phyloP scores from a whole-genome alignment of 1,139 yeast genomes.

The Protomyces macrosporus region DNA sequence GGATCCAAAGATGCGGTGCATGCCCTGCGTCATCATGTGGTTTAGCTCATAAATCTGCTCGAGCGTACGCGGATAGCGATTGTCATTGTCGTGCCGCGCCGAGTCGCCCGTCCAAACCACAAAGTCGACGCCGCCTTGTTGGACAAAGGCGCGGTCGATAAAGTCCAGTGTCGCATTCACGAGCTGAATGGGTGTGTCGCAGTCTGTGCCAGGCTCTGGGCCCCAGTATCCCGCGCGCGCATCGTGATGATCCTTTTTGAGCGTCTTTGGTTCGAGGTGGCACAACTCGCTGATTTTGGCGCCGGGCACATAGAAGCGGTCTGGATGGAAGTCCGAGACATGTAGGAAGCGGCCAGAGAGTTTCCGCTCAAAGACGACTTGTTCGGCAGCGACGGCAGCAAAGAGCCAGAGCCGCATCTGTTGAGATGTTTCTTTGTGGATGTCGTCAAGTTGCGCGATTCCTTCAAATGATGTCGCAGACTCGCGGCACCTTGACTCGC shows the following conservation, averaged over 20 bases:
- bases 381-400: background rate
- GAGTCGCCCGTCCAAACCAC: conserved; percentile 90
- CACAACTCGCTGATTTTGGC: conserved; percentile 50
- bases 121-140: conserved; percentile 55
- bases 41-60: conserved; percentile 65
- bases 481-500: background rate
- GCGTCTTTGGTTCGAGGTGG: conserved; percentile 42
- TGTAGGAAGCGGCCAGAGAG: conserved; percentile 19
- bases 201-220: conserved; percentile 72
- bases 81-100: conserved; percentile 77
- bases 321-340: conserved; percentile 74
- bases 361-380: background rate
- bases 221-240: conserved; percentile 62
- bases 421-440: background rate
- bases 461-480: no score
- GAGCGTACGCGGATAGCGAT: conserved; percentile 66
- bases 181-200: conserved; percentile 59
- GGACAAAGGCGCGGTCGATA: conserved; percentile 56
- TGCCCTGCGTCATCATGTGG: conserved; percentile 50
- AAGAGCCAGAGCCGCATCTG: background rate
- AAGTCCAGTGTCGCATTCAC: conserved; percentile 62
- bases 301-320: conserved; percentile 58
- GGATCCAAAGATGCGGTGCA: conserved; percentile 46
- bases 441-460: background rate
- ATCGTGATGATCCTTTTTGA: conserved; percentile 33